Conservation (phyloP, 2,329 filamentous ascomycete genomes). For the Fusarium sublunatum region DNA sequence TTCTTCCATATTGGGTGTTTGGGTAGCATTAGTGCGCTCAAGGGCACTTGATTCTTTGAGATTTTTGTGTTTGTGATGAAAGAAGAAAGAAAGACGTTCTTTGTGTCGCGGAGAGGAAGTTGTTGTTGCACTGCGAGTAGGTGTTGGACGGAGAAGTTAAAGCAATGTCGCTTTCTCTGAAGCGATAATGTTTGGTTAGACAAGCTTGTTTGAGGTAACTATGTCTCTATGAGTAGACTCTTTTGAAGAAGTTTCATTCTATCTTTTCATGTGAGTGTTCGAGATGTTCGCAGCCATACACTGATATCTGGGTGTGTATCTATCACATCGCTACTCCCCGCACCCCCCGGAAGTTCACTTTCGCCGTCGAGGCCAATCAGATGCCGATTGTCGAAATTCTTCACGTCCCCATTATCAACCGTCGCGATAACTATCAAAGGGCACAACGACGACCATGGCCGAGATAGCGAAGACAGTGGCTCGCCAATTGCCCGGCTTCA, state of each 20-base stretch:
- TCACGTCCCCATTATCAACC: conserved; percentile 41
- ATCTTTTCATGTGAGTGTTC: not conserved
- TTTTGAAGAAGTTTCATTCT: not conserved
- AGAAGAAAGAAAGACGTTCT: conserved; percentile 9
- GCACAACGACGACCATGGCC: conserved; percentile 52
- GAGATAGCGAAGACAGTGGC: conserved; percentile 53
- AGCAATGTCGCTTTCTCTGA: conserved; percentile 7
- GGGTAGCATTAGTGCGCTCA: conserved; percentile 2
- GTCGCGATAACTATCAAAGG: conserved; percentile 41
- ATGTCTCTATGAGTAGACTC: not conserved
- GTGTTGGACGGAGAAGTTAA: conserved; percentile 7
- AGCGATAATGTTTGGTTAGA: not conserved
- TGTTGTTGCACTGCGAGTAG: conserved; percentile 24
- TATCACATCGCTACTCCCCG: conserved; percentile 1
- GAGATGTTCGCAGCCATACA: not conserved
- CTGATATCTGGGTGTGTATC: conserved; percentile 26
- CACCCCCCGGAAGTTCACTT: conserved; percentile 47
- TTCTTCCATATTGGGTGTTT: conserved; percentile 18
- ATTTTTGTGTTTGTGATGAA: conserved; percentile 6
- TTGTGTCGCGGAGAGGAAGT: conserved; percentile 14
- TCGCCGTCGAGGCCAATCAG: conserved; percentile 46
- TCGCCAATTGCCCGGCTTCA: conserved; percentile 57
- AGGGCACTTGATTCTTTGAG: not conserved
- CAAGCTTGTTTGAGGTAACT: not conserved
- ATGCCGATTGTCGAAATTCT: conserved; percentile 47